These are phyloP conservation scores for Diplodia mutila DNA, from an alignment of 2,329 filamentous ascomycete species.

Conservation along the genomic window DNA sequence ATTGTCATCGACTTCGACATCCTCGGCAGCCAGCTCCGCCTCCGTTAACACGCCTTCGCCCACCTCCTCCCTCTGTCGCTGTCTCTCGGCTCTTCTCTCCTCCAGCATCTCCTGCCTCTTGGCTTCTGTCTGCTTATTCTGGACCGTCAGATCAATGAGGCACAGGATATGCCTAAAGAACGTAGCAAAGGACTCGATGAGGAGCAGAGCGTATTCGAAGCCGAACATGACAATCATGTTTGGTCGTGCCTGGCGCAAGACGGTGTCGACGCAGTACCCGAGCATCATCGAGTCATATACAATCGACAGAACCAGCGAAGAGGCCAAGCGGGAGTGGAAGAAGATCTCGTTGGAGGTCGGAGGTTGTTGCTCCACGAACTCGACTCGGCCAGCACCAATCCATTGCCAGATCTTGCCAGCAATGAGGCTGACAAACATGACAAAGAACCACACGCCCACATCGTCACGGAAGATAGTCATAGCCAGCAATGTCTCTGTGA, in stretches of 20 bases:
- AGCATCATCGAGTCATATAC: conserved; percentile 80
- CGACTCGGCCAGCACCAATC: conserved; percentile 94
- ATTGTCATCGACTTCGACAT: conserved; percentile 84
- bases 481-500: conserved; percentile 93
- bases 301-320: conserved; percentile 78
- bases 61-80: conserved; percentile 48
- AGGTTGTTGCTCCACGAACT: conserved; percentile 92
- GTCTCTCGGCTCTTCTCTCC: conserved; percentile 45
- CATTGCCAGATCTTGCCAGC: conserved; percentile 98
- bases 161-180: conserved; percentile 77
- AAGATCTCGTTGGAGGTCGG: conserved; percentile 77
- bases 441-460: conserved; percentile 88
- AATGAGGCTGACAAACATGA: conserved; percentile 93
- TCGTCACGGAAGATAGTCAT: conserved; percentile 99
- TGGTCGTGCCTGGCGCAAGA: conserved; percentile 84
- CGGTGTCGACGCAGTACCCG: conserved; percentile 77
- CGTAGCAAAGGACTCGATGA: conserved; percentile 79
- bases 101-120: conserved; percentile 64
- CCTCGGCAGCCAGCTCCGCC: conserved; percentile 51
- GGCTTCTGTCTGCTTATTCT: conserved; percentile 71
- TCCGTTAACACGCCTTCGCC: conserved; percentile 42
- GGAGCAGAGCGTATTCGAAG: conserved; percentile 91
- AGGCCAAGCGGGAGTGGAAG: conserved; percentile 81
- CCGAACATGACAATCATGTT: conserved; percentile 99
- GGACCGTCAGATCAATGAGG: conserved; percentile 75